phyloP scores from a whole-genome alignment of 108 stramenopile genomes.

The Cyclostephanos tholiformis region DNA sequence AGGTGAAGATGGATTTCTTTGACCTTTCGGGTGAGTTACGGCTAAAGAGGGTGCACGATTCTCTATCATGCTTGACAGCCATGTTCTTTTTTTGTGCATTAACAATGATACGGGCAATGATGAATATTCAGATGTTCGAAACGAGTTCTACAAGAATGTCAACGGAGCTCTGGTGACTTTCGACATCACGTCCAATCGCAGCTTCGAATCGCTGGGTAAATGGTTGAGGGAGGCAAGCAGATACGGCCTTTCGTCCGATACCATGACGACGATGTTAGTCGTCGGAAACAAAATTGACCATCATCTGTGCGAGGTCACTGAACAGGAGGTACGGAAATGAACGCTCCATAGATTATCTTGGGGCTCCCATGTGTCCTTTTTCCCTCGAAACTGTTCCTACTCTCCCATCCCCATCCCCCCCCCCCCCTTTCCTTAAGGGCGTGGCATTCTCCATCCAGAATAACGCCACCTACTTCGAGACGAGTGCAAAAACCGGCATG shows the following conservation, averaged over 20 bases:
- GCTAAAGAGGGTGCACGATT: no score
- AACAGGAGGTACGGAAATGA: conserved; percentile 24
- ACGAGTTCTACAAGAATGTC: conserved; percentile 84
- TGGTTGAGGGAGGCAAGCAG: conserved; percentile 64
- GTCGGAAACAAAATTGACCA: conserved; percentile 74
- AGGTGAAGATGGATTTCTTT: conserved; percentile 44
- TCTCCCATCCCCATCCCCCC: no score
- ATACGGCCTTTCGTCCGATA: conserved; percentile 49
- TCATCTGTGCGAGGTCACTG: conserved; percentile 24
- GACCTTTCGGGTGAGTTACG: conserved; percentile 29
- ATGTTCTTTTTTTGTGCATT: background rate
- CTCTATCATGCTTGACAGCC: no score
- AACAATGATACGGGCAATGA: conserved; percentile 41
- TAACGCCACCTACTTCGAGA: conserved; percentile 70
- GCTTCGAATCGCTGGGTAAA: conserved; percentile 59
- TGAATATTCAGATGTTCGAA: conserved; percentile 79
- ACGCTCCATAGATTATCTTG: background rate
- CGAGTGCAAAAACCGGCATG: conserved; percentile 63
- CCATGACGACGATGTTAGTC: conserved; percentile 56
- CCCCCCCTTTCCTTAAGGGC: conserved; percentile 33
- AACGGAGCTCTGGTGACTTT: conserved; percentile 68
- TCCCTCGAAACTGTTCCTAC: no score
- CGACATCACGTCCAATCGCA: conserved; percentile 55
- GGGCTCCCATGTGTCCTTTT: no score
- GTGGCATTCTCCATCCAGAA: conserved; percentile 53